Evolutionary conservation across 1,284 basidiomycete species (phyloP), one percentile per base, ranked within the genome.

Genomic region (Sporisorium graminicola): DNA sequence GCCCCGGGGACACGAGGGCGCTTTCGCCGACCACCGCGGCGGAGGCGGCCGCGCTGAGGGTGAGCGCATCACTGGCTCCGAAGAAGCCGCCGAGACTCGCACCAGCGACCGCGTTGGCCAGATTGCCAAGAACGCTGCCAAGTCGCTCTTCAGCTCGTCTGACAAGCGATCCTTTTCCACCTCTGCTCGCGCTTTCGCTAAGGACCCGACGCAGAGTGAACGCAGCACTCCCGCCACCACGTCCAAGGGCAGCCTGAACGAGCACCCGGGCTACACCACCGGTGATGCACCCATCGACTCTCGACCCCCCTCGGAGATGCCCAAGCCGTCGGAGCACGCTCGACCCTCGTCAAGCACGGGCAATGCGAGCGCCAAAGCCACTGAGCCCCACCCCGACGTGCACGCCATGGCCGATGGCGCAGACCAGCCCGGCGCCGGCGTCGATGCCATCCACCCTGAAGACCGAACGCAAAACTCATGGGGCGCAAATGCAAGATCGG

Each of bases 381-480:
- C 55, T 13, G 44, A 29, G 6, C 63, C 68, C 3, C 78, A 79
- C 54, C 71, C 66, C 5, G 69, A 62, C 7, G 64, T 78, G 0
- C 47, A 74, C 31, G 58, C 44, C 14, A 79, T 81, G 75, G 79
- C 79, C n/a, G 58, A 68, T 10, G 79, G 75, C 20, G 78, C 75
- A 14, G 53, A 70, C n/a, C 51, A 58, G 42, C 52, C 65, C 2
- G 64, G 51, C 14, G 78, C 55, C 10, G 74, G 77, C 4, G 58
- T 50, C 5, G 78, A 78, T 35, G 74, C 74, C 3, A 74, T 75
- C 42, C 65, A 63, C 31, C 78, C 79, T 5, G 71, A 75, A 33
- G 69, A 79, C 29, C 58, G 78, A 42, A 60, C 65, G 8, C 62
- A 65, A 13, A 73, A 78, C 27, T 46, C 43, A 4, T 81, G 79